Conservation (phyloP, 1,139 yeast genomes). For the Suhomyces terraborum region DNA sequence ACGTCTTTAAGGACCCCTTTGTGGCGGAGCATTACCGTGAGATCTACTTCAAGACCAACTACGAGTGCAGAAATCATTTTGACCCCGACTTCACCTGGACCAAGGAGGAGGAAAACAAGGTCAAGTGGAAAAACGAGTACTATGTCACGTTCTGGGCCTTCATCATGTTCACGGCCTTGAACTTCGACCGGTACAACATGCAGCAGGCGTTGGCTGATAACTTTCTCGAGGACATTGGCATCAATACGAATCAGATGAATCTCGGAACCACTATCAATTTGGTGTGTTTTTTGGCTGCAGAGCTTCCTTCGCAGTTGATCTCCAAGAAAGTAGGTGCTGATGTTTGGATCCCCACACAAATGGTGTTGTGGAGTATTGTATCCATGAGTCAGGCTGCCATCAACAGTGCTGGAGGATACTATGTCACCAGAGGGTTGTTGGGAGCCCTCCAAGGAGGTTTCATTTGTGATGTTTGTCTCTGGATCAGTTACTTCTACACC, state of each 20-base stretch:
- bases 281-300: conserved; percentile 36
- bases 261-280: conserved; percentile 34
- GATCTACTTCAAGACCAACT: conserved; percentile 31
- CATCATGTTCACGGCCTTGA: conserved; percentile 34
- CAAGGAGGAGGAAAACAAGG: conserved; percentile 33
- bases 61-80: conserved; percentile 36
- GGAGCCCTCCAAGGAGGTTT: conserved; percentile 60
- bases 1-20: conserved; percentile 34
- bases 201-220: conserved; percentile 34
- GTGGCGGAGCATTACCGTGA: conserved; percentile 32
- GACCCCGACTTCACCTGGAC: conserved; percentile 43
- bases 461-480: conserved; percentile 54
- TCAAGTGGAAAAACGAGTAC: conserved; percentile 31
- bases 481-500: conserved; percentile 59
- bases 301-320: conserved; percentile 36
- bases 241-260: conserved; percentile 35
- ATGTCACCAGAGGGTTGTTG: conserved; percentile 45
- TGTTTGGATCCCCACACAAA: conserved; percentile 35
- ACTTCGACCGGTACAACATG: conserved; percentile 35
- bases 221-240: conserved; percentile 28
- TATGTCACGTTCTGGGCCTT: conserved; percentile 36
- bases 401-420: conserved; percentile 30
- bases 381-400: conserved; percentile 29
- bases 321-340: conserved; percentile 39
- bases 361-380: conserved; percentile 29